Percentiles rank a stretch among this genome's conserved stretches.
Evolutionary conservation across 805 yeast species (phyloP).

Genomic region (Candida pseudoglaebosa): DNA sequence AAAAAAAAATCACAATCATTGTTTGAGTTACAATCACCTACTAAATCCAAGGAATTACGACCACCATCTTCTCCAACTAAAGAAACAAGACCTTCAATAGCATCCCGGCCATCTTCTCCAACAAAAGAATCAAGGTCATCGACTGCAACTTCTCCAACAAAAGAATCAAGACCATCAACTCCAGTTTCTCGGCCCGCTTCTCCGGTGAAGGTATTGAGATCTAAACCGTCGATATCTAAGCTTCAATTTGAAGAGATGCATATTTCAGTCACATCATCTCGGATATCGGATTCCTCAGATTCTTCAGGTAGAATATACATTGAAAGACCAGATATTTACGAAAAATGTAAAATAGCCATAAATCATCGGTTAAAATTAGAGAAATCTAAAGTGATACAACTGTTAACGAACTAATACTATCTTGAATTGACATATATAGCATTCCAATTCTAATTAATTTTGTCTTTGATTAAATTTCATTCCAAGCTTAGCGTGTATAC

Average conservation of each 20-base stretch:
- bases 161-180: constrained; percentile 4
- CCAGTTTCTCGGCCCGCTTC: constrained; percentile 9
- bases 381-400: constrained; percentile 7
- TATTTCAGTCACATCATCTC: constrained; percentile 17
- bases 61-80: constrained; percentile 8
- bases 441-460: too few relatives aligned
- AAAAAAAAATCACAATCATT: constrained; percentile 10
- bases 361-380: constrained; percentile 20
- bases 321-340: constrained; percentile 18
- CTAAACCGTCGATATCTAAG: constrained; percentile 22
- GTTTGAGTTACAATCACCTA: constrained; percentile 10
- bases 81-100: neutral
- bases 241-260: constrained; percentile 19
- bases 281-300: neutral
- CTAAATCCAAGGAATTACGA: constrained; percentile 6
- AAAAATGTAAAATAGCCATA: constrained; percentile 27
- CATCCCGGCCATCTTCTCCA: neutral
- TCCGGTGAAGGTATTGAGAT: constrained; percentile 11
- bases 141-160: constrained; percentile 1
- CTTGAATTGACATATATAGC: too few relatives aligned
- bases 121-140: constrained; percentile 1
- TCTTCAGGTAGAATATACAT: neutral
- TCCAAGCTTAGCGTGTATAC: too few relatives aligned
- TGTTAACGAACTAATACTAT: too few relatives aligned
- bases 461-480: too few relatives aligned